A percentile compares a stretch with the other conserved stretches of the same genome.
These are phyloP conservation scores for Tarenaya hassleriana DNA, from an alignment of 345 rosid genomes.

Conservation along the genomic window DNA sequence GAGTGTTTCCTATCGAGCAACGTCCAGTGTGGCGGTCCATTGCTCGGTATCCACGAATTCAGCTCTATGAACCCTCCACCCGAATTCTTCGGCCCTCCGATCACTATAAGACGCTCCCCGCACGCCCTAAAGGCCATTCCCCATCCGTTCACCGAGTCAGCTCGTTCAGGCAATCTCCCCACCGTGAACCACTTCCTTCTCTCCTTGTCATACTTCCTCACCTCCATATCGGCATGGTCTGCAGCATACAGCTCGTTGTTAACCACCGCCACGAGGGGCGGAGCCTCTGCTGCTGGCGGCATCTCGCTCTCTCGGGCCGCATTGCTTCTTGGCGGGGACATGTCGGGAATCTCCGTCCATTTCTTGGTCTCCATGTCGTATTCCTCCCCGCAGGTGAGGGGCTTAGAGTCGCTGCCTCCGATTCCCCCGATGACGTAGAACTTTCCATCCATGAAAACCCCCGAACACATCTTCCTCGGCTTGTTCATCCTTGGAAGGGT, in stretches of 20 bases:
- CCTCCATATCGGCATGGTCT: conserved; percentile 76
- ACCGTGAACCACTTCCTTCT: conserved; percentile 50
- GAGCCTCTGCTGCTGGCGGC: conserved; percentile 73
- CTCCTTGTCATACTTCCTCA: conserved; percentile 65
- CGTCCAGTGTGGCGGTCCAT: conserved; percentile 72
- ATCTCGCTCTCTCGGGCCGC: conserved; percentile 36
- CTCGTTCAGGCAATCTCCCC: conserved; percentile 79
- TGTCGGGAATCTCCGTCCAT: conserved; percentile 72
- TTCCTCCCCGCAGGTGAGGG: conserved; percentile 76
- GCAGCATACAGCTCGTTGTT: conserved; percentile 76
- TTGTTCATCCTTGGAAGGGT: conserved; percentile 72
- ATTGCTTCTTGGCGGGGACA: conserved; percentile 63
- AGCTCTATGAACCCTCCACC: conserved; percentile 83
- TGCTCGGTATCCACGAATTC: conserved; percentile 79
- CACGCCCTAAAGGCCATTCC: conserved; percentile 93
- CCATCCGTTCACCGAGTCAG: conserved; percentile 89
- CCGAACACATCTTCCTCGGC: conserved; percentile 89
- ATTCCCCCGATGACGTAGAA: conserved; percentile 88
- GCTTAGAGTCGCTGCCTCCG: conserved; percentile 43
- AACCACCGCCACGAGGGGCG: conserved; percentile 86
- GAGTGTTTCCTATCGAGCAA: conserved; percentile 68
- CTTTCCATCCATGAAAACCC: conserved; percentile 83
- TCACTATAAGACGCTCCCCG: conserved; percentile 74
- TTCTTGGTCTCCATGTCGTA: conserved; percentile 59
- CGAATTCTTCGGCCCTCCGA: conserved; percentile 68